Conservation (phyloP, 768 basidiomycete species). For the Pholiota molesta region DNA sequence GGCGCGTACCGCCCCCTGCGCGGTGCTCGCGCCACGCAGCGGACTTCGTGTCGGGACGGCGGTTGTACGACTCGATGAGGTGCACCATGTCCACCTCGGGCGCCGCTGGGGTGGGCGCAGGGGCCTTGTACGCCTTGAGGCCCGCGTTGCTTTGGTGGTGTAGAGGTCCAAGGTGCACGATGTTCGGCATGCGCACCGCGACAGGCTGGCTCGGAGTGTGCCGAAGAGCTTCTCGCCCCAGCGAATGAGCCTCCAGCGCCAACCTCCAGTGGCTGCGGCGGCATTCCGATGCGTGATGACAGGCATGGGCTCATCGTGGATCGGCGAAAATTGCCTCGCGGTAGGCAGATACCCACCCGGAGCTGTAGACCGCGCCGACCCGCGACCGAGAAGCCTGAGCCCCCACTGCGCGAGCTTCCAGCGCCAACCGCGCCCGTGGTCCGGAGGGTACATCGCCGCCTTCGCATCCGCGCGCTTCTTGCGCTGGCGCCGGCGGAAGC, state of each 20-base stretch:
- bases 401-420: conserved; percentile 57
- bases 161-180: conserved; percentile 42
- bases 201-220: conserved; percentile 41
- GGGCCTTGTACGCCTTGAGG: conserved; percentile 39
- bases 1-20: neutral
- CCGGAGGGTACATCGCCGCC: conserved; percentile 55
- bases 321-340: neutral
- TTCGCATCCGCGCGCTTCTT: conserved; percentile 59
- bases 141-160: conserved; percentile 42
- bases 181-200: conserved; percentile 21
- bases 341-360: neutral
- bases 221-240: conserved; percentile 62
- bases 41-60: conserved; percentile 8
- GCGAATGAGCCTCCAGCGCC: conserved; percentile 57
- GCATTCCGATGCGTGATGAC: conserved; percentile 28
- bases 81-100: conserved; percentile 44
- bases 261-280: conserved; percentile 25
- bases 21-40: neutral
- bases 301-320: neutral
- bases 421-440: conserved; percentile 52
- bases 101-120: conserved; percentile 30
- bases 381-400: conserved; percentile 55
- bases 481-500: conserved; percentile 71
- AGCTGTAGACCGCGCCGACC: neutral
- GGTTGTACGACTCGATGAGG: conserved; percentile 49